Percentiles rank a stretch among this genome's conserved stretches.
These are phyloP conservation scores for Testicularia cyperi DNA, from an alignment of 1,284 basidiomycete species.

Conservation along the genomic window DNA sequence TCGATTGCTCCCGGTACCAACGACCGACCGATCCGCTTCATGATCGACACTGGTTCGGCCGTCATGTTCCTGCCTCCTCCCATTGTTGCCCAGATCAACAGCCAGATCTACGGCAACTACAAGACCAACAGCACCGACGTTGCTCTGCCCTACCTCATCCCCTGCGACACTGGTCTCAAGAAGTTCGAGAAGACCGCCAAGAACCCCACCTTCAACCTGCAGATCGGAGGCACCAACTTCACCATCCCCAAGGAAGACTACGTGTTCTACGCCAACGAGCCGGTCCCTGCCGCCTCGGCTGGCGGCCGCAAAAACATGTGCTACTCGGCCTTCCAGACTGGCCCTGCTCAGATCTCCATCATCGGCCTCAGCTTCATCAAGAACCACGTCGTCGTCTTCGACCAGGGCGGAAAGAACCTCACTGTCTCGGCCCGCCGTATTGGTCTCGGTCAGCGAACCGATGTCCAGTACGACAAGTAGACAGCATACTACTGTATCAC, in stretches of 20 bases:
- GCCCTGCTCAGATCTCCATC: conserved; percentile 34
- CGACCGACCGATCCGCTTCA: conserved; percentile 23
- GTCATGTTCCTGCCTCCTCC: conserved; percentile 32
- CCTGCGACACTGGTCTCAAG: conserved; percentile 42
- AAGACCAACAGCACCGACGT: conserved; percentile 20
- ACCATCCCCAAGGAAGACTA: conserved; percentile 40
- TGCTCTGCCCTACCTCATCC: conserved; percentile 39
- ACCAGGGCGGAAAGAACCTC: conserved; percentile 33
- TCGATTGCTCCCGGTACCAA: conserved; percentile 11
- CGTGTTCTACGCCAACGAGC: conserved; percentile 45
- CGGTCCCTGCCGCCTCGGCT: conserved; percentile 19
- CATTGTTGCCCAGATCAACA: conserved; percentile 33
- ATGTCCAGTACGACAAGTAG: conserved; percentile 25
- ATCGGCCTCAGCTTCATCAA: conserved; percentile 47
- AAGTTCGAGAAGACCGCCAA: conserved; percentile 25
- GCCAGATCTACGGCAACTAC: conserved; percentile 27
- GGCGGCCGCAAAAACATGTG: conserved; percentile 36
- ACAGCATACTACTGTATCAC: not conserved
- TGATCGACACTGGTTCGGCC: conserved; percentile 47
- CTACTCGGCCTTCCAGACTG: conserved; percentile 43
- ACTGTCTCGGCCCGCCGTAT: conserved; percentile 23
- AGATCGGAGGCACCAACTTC: conserved; percentile 32
- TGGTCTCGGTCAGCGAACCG: conserved; percentile 27
- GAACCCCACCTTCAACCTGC: conserved; percentile 28
- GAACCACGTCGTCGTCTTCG: conserved; percentile 43